These are phyloP conservation scores for Boehmeria nivea DNA, from an alignment of 306 rosid genomes.

Conservation along the genomic window DNA sequence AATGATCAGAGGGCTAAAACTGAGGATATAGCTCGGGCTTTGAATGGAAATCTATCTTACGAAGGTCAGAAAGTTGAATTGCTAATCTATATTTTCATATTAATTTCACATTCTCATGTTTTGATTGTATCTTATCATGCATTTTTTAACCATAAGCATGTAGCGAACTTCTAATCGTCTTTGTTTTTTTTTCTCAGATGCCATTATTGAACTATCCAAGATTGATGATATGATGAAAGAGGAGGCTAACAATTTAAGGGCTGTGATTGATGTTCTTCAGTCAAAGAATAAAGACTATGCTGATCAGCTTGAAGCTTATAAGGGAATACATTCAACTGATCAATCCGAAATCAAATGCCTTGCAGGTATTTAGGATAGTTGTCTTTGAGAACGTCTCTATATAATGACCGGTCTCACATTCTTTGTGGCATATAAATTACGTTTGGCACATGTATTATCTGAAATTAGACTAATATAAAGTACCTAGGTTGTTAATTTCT, in stretches of 20 bases:
- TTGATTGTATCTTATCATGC: conserved; percentile 3
- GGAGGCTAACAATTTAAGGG: conserved; percentile 53
- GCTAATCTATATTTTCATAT: conserved; percentile 10
- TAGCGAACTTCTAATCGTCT: conserved; percentile 20
- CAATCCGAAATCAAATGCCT: conserved; percentile 57
- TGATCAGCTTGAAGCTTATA: conserved; percentile 39
- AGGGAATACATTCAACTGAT: conserved; percentile 39
- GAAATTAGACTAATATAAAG: too few relatives aligned
- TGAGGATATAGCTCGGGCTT: conserved; percentile 34
- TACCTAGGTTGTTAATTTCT: conserved; percentile 2
- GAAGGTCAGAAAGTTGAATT: conserved; percentile 60
- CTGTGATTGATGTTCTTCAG: conserved; percentile 57
- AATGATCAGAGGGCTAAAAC: conserved; percentile 46
- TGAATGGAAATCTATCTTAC: conserved; percentile 44
- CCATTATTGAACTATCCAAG: conserved; percentile 54
- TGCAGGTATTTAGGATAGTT: conserved; percentile 45
- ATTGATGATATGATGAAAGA: conserved; percentile 73
- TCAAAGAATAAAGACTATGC: conserved; percentile 60
- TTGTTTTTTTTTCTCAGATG: conserved; percentile 52
- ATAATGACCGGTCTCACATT: neutral
- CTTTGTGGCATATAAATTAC: too few relatives aligned
- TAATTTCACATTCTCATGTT: conserved; percentile 9
- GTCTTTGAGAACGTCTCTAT: neutral
- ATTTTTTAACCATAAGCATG: conserved; percentile 17
- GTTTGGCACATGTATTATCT: too few relatives aligned